Evolutionary conservation across 1,139 yeast species (phyloP), one percentile per base, ranked within the genome.

Genomic region (Yamadazyma jaroonii): DNA sequence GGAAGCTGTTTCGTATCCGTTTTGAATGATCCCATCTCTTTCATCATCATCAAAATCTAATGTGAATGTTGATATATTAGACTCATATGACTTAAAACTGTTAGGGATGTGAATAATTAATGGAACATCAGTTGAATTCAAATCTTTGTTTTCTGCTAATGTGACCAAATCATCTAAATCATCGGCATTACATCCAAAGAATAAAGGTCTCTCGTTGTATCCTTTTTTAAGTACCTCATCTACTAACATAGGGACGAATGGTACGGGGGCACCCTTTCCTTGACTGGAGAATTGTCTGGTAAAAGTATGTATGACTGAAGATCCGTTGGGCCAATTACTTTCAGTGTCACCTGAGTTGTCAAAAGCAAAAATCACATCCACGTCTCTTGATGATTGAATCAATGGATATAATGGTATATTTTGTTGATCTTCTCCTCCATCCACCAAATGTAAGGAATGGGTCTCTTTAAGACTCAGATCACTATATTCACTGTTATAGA

Each of bases 381-480:
- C 69, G n/a, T 69, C 66, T 54, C 97, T 76, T 32, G 72, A 74
- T 9, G 78, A 74, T 59, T 84, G 92, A 34, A 88, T 59, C 49
- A 88, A 67, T 15, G 97, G 96, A 43, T 75, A 69, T 32, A 87
- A 63, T 8, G 97, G 97, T 23, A 89, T 71, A 49, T 84, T 84
- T 56, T 88, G 92, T 10, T 58, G 61, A 61, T 86, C 96, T 59
- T 84, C 90, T 47, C 96, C 96, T 43, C 96, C 96, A 56, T 89
- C 97, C n/a, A 81, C 90, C 43, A 88, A 68, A 52, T 62, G 76
- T 31, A 89, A 67, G 10, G 52, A 52, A 30, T 48, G 52, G 13
- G 52, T 47, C 1, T 31, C 25, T 6, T 34, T 5, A 5, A 47
- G 12, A 6, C 42, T 44, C n/a, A 37, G 30, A 15, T 42, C 34